phyloP scores from a whole-genome alignment of 371 early-diverging fungal genomes.

The Mucor indicus region DNA sequence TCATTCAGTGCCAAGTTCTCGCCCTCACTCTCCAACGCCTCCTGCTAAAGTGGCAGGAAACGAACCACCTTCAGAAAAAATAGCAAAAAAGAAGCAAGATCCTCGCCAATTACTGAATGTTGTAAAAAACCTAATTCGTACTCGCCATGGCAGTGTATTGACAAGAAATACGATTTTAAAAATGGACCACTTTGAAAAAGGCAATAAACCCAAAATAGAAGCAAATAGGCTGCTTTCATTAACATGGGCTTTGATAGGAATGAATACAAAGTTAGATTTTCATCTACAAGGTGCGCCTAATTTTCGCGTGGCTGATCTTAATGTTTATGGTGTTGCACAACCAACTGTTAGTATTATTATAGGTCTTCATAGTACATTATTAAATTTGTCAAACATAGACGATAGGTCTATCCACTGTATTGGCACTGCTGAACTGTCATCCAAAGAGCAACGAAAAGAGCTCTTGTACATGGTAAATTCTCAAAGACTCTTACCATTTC shows the following conservation, averaged over 20 bases:
- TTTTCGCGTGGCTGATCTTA: slow-evolving; percentile 59
- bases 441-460: slow-evolving; percentile 23
- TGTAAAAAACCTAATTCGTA: slow-evolving; percentile 32
- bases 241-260: slow-evolving; percentile 16
- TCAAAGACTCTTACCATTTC: neutral
- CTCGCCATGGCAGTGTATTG: slow-evolving; percentile 54
- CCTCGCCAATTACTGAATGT: slow-evolving; percentile 24
- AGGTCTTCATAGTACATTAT: too few species aligned
- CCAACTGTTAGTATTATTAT: slow-evolving; percentile 44
- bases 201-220: slow-evolving; percentile 7
- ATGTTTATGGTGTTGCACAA: slow-evolving; percentile 68
- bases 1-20: too few species aligned
- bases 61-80: too few species aligned
- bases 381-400: slow-evolving; percentile 18
- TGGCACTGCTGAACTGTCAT: slow-evolving; percentile 55
- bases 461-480: slow-evolving; percentile 37
- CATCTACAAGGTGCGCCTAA: slow-evolving; percentile 72
- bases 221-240: too few species aligned
- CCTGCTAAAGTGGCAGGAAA: too few species aligned
- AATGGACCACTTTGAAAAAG: slow-evolving; percentile 62
- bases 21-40: too few species aligned
- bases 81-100: too few species aligned
- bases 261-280: slow-evolving; percentile 56
- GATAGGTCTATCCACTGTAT: slow-evolving; percentile 58
- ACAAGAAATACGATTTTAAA: slow-evolving; percentile 59